A percentile compares a stretch with the other conserved stretches of the same genome.
phyloP scores from a whole-genome alignment of 2,329 filamentous ascomycete genomes.

The Alternaria triticina region DNA sequence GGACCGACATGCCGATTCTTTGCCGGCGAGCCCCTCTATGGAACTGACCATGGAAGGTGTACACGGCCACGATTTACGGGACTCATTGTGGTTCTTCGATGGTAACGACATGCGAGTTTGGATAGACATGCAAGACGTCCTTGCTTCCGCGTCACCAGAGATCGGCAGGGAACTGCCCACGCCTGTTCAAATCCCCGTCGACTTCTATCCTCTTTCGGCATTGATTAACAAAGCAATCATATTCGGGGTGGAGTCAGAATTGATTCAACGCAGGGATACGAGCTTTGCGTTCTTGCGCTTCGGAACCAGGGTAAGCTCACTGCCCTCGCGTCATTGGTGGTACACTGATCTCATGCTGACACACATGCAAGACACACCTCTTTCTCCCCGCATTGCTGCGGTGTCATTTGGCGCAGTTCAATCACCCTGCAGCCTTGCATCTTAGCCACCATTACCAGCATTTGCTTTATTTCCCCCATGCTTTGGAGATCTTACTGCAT shows the following conservation, averaged over 20 bases:
- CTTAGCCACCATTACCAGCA: constrained; percentile 85
- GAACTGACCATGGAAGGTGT: constrained; percentile 54
- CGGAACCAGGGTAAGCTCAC: constrained; percentile 73
- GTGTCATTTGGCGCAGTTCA: constrained; percentile 76
- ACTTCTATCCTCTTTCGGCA: constrained; percentile 93
- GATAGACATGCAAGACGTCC: constrained; percentile 85
- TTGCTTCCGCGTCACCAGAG: constrained; percentile 72
- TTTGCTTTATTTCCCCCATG: constrained; percentile 91
- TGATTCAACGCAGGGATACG: constrained; percentile 91
- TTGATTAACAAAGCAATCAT: constrained; percentile 89
- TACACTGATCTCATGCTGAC: constrained; percentile 21
- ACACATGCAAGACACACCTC: constrained; percentile 75
- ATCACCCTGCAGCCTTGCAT: constrained; percentile 79
- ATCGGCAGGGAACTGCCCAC: constrained; percentile 72
- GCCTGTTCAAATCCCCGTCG: constrained; percentile 79
- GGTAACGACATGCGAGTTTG: constrained; percentile 85
- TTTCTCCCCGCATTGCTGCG: constrained; percentile 89
- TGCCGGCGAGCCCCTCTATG: constrained; percentile 58
- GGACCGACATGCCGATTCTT: constrained; percentile 54
- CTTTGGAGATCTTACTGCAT: constrained; percentile 88
- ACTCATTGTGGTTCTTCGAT: constrained; percentile 95
- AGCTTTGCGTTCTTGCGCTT: constrained; percentile 91
- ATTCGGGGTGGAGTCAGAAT: constrained; percentile 87
- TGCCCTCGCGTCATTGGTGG: constrained; percentile 8
- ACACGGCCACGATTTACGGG: constrained; percentile 67